A percentile compares a stretch with the other conserved stretches of the same genome.
These are phyloP conservation scores for Eustoma russellianum DNA, from an alignment of 257 asterid species.

Conservation along the genomic window DNA sequence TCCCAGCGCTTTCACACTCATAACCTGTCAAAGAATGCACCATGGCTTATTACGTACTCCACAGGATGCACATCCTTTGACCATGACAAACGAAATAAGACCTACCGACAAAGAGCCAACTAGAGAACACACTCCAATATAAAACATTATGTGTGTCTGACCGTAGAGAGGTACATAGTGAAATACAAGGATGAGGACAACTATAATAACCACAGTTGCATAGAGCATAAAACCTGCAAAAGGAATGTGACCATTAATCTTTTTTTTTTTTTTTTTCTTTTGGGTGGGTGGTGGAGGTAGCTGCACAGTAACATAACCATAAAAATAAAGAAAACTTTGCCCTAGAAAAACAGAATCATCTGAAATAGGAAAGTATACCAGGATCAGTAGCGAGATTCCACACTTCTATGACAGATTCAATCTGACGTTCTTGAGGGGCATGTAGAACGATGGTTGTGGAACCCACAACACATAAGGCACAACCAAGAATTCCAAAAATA, in stretches of 20 bases:
- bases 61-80: neutral
- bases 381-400: constrained; percentile 98
- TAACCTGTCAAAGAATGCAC: constrained; percentile 48
- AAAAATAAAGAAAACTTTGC: constrained; percentile 1
- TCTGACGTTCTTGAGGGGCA: constrained; percentile 95
- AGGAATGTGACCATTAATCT: constrained; percentile 1
- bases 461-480: constrained; percentile 95
- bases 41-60: constrained; percentile 5
- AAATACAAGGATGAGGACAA: constrained; percentile 27
- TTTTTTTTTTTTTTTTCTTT: too few species aligned
- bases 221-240: constrained; percentile 35
- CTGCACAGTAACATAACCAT: constrained; percentile 7
- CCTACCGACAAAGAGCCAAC: constrained; percentile 76
- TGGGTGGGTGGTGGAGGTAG: neutral
- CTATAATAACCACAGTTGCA: constrained; percentile 20
- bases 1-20: constrained; percentile 95
- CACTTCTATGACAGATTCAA: constrained; percentile 87
- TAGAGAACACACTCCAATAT: constrained; percentile 36
- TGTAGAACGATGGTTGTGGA: constrained; percentile 91
- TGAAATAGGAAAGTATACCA: constrained; percentile 29
- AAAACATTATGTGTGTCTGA: constrained; percentile 33
- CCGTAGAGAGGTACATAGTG: constrained; percentile 36
- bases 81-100: constrained; percentile 2
- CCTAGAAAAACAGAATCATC: neutral
- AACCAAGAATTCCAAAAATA: constrained; percentile 88